phyloP scores from a whole-genome alignment of 176 grass and related monocot species.

The Tuctoria greenei region DNA sequence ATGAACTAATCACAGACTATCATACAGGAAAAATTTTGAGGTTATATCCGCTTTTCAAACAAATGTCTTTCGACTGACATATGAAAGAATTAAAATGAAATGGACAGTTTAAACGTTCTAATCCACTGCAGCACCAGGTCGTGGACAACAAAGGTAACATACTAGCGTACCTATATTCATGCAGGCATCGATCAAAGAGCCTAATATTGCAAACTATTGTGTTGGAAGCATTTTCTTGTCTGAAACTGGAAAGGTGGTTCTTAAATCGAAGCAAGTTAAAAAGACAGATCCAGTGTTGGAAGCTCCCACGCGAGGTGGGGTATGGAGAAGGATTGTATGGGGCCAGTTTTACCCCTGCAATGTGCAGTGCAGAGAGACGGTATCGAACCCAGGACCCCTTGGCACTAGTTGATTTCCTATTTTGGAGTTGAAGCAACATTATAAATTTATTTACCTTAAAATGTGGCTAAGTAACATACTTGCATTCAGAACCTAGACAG shows the following conservation, averaged over 20 bases:
- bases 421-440: constrained; percentile 6
- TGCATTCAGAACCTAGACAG: constrained; percentile 19
- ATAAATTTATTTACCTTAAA: constrained; percentile 12
- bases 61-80: constrained; percentile 9
- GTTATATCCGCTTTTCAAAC: not conserved
- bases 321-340: too few relatives aligned
- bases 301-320: too few relatives aligned
- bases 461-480: constrained; percentile 20
- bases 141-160: constrained; percentile 15
- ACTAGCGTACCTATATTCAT: constrained; percentile 18
- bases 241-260: not conserved
- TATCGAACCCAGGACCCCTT: too few relatives aligned
- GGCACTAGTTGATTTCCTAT: not conserved
- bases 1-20: not conserved
- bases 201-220: not conserved
- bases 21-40: constrained; percentile 15
- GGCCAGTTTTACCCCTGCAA: too few relatives aligned
- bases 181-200: constrained; percentile 23
- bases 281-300: too few relatives aligned
- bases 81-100: not conserved
- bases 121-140: constrained; percentile 2
- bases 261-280: constrained; percentile 26
- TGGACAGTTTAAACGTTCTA: constrained; percentile 17
- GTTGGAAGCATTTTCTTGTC: constrained; percentile 17
- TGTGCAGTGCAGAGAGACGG: too few relatives aligned